Evolutionary conservation across 2,329 filamentous ascomycete genomes (phyloP).

Genomic region (Triangularia setosa): DNA sequence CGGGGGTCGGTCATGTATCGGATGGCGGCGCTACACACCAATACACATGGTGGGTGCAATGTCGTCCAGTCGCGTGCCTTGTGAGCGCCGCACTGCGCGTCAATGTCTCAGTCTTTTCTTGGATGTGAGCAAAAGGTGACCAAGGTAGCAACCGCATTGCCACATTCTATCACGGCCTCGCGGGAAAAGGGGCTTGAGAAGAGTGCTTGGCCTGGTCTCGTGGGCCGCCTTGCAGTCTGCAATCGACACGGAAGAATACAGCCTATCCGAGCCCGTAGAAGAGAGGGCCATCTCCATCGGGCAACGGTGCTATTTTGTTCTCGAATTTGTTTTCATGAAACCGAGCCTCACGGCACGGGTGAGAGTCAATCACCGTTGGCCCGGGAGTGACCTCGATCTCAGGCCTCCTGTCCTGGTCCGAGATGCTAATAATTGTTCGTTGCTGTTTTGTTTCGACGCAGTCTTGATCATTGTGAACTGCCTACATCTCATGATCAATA

Average conservation of each 20-base stretch:
- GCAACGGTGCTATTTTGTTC: conserved; percentile 25
- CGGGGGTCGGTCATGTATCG: conserved; percentile 38
- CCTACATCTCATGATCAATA: neutral
- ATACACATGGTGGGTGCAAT: conserved; percentile 29
- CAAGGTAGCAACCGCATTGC: conserved; percentile 34
- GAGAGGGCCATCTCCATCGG: neutral
- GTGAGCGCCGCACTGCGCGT: conserved; percentile 40
- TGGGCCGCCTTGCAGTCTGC: conserved; percentile 30
- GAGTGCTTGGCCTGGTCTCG: conserved; percentile 33
- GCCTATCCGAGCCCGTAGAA: conserved; percentile 3
- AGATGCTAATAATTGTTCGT: neutral
- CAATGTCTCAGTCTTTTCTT: conserved; percentile 46
- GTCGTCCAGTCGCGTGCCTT: conserved; percentile 41
- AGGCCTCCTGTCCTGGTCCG: neutral
- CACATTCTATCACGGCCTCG: conserved; percentile 29
- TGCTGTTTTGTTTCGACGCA: neutral
- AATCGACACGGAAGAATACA: neutral
- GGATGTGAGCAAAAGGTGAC: conserved; percentile 29
- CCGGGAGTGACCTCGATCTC: neutral
- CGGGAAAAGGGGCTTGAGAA: conserved; percentile 24
- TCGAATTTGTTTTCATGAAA: conserved; percentile 25
- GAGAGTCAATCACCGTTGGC: conserved; percentile 9
- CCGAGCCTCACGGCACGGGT: conserved; percentile 18
- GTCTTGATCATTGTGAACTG: neutral
- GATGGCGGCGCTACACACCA: conserved; percentile 42